Percentiles rank a stretch among this genome's conserved stretches.
Evolutionary conservation across 2,329 filamentous ascomycete genomes (phyloP).

Genomic region (Apiospora sp.): DNA sequence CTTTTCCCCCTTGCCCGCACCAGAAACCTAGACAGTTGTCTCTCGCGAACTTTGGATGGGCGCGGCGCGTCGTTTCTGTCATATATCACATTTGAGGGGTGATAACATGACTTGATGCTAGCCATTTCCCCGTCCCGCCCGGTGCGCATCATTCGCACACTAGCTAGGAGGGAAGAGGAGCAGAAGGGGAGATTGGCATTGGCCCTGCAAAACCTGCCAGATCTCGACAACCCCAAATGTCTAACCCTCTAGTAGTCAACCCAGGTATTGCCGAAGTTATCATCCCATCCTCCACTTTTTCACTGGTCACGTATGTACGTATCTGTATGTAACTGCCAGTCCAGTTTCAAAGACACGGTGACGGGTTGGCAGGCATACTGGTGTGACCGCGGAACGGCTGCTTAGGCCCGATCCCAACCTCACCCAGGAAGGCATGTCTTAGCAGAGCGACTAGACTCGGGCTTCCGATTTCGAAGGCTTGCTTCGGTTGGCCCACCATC

Average conservation of each 20-base stretch:
- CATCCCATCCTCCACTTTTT: background rate
- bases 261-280: background rate
- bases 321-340: background rate
- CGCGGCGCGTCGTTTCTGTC: background rate
- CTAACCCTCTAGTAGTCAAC: too few relatives aligned
- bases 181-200: background rate
- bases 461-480: background rate
- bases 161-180: background rate
- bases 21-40: conserved; percentile 6
- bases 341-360: conserved; percentile 13
- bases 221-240: background rate
- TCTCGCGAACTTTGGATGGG: conserved; percentile 3
- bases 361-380: conserved; percentile 6
- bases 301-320: background rate
- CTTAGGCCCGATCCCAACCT: conserved; percentile 4
- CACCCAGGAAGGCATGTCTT: conserved; percentile 19
- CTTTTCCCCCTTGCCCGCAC: background rate
- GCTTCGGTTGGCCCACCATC: background rate
- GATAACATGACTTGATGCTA: conserved; percentile 11
- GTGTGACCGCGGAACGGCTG: conserved; percentile 5
- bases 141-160: background rate
- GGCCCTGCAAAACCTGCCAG: background rate
- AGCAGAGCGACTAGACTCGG: conserved; percentile 17
- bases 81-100: conserved; percentile 7
- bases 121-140: background rate